A percentile compares a stretch with the other conserved stretches of the same genome.
Evolutionary conservation across 139 green algal genomes (phyloP).

Genomic region (Coelastrella sp.): DNA sequence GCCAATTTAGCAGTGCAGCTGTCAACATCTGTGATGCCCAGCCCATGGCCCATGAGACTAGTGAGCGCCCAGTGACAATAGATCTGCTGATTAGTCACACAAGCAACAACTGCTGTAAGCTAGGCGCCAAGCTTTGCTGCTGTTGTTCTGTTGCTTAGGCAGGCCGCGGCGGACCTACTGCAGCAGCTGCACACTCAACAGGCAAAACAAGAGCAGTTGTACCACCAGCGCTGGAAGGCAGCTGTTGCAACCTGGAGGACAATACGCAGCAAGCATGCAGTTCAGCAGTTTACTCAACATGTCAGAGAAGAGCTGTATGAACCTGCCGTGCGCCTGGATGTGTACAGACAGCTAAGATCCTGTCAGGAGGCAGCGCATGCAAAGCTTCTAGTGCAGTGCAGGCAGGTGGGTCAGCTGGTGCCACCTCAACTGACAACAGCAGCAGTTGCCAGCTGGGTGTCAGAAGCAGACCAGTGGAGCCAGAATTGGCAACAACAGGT

Average conservation of each 20-base stretch:
- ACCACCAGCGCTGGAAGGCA: constrained; percentile 58
- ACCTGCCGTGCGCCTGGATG: constrained; percentile 54
- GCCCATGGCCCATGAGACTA: no score
- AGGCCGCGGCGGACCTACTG: constrained; percentile 53
- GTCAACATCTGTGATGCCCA: no score
- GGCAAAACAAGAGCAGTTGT: constrained; percentile 55
- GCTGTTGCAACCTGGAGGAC: constrained; percentile 59
- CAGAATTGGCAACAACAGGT: constrained; percentile 47
- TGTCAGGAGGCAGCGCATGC: constrained; percentile 49
- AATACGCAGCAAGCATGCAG: constrained; percentile 68
- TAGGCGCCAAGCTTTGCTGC: neutral
- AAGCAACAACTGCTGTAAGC: neutral
- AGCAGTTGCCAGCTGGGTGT: constrained; percentile 50
- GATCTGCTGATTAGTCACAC: neutral
- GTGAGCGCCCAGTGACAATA: neutral
- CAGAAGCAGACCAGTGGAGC: constrained; percentile 26
- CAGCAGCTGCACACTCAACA: constrained; percentile 61
- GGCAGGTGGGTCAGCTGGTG: constrained; percentile 32
- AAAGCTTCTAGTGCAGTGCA: constrained; percentile 35
- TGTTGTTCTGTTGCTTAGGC: constrained; percentile 47
- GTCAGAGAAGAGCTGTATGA: constrained; percentile 62
- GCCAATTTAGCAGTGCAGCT: no score
- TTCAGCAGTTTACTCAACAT: constrained; percentile 56
- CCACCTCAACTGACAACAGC: constrained; percentile 47
- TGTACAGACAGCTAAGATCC: constrained; percentile 52